Evolutionary conservation across 1,139 yeast genomes (phyloP), one percentile per base, ranked within the genome.

Genomic region (Taiozyma sp.): DNA sequence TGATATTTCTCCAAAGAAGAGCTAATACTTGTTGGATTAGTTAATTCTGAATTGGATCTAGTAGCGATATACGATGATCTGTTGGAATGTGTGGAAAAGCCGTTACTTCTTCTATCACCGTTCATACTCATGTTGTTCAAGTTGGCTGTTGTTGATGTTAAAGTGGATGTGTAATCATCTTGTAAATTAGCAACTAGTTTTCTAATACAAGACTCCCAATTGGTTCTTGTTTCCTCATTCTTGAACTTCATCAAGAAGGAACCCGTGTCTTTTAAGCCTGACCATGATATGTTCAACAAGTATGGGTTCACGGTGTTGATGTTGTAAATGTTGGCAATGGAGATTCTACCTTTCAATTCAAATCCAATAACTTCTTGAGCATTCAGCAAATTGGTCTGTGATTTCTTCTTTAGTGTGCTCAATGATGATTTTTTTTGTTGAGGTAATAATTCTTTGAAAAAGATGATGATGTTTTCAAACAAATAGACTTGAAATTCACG

Each of bases 401-500:
- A 60, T 50, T 51, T 58, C 45, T 62, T 62, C 55, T 57, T 63
- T 23, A 61, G 30, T 2, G 57, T 58, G 2, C 60, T 47, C n/a
- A 63, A 54, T 29, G 69, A 61, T 13, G 70, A 58, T 59, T 71
- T 72, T 52, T 68, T 70, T 46, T 68, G 66, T 46, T 57, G 65
- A 29, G 67, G 68, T n/a, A 56, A 51, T 2, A 72, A 69, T 60
- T 80, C 85, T 56, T 79, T 80, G 67, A 91, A 90, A 65, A 95
- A 85, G 56, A 92, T 82, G 19, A 93, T 84, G 51, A 92, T 90
- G 60, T 81, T 83, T 66, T 93, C 97, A 68, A 93, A 93, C 40
- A 93, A 73, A 65, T 90, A 95, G 19, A 96, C 91, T 62, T 87
- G 86, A 66, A 90, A 93, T 63, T 92, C 97, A 54, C 89, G 82